Percentiles rank a stretch among this genome's conserved stretches.
Evolutionary conservation across 352 stramenopile genomes (phyloP).

Genomic region (Phytophthora cactorum): DNA sequence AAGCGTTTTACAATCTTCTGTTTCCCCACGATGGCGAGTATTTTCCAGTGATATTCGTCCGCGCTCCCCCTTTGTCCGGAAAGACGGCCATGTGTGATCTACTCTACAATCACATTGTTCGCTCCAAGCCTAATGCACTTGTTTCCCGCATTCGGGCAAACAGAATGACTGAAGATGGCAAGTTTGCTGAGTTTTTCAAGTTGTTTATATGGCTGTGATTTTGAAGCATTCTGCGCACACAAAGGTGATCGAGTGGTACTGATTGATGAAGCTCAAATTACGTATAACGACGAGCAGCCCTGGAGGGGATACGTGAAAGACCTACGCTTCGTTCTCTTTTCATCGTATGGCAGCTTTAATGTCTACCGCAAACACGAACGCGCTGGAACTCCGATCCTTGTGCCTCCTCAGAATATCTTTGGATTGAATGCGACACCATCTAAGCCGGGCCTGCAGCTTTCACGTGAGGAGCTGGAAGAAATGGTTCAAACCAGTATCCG

Average conservation of each 20-base stretch:
- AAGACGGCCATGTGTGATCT: conserved; percentile 35
- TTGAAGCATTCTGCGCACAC: conserved; percentile 23
- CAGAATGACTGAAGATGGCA: conserved; percentile 6
- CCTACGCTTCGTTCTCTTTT: conserved; percentile 37
- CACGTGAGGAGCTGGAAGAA: conserved; percentile 24
- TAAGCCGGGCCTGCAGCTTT: conserved; percentile 29
- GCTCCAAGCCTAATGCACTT: background rate
- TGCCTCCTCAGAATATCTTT: conserved; percentile 32
- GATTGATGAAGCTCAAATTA: background rate
- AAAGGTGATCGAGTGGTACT: background rate
- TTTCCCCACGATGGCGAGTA: conserved; percentile 1
- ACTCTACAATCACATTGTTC: conserved; percentile 6
- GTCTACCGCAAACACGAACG: conserved; percentile 22
- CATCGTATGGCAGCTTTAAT: conserved; percentile 25
- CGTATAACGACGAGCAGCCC: conserved; percentile 28
- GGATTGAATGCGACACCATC: conserved; percentile 29
- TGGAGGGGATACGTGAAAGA: conserved; percentile 32
- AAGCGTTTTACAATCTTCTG: background rate
- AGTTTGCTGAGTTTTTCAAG: conserved; percentile 32
- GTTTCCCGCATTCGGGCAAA: background rate
- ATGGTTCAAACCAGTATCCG: conserved; percentile 32
- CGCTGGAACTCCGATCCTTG: conserved; percentile 20
- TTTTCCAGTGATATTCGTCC: conserved; percentile 32
- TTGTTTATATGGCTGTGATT: conserved; percentile 19
- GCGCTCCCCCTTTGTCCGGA: conserved; percentile 35